Conservation (phyloP, 441 rosid genomes). For the Populus hybrid region DNA sequence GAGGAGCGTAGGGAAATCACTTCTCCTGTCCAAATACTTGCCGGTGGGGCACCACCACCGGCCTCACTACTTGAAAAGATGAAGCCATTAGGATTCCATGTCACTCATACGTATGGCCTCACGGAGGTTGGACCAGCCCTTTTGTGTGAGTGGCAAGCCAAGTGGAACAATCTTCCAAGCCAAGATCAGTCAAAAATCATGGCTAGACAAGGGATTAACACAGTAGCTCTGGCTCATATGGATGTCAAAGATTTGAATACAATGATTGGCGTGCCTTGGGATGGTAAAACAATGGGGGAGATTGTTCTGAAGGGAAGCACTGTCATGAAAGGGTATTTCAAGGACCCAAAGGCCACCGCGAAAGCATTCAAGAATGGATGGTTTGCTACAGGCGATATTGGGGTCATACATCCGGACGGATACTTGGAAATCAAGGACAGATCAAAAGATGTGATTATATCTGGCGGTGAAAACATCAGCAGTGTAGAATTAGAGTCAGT, state of each 20-base stretch:
- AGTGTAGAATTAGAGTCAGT: conserved; percentile 60
- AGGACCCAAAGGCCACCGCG: conserved; percentile 44
- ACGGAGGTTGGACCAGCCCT: conserved; percentile 66
- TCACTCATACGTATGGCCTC: conserved; percentile 62
- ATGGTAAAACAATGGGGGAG: conserved; percentile 63
- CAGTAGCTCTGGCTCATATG: conserved; percentile 43
- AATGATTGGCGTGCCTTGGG: conserved; percentile 50
- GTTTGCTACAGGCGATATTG: conserved; percentile 68
- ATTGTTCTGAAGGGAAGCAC: conserved; percentile 55
- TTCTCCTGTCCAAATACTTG: conserved; percentile 41
- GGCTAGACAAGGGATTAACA: conserved; percentile 59
- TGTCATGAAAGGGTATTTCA: conserved; percentile 72
- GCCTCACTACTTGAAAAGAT: conserved; percentile 44
- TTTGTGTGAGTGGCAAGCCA: conserved; percentile 64
- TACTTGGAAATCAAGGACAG: conserved; percentile 70
- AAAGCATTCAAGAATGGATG: conserved; percentile 59
- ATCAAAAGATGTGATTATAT: conserved; percentile 72
- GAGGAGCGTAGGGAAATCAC: conserved; percentile 23
- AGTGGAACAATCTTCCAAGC: conserved; percentile 53
- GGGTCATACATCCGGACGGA: conserved; percentile 68
- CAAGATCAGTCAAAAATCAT: conserved; percentile 42
- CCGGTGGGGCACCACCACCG: conserved; percentile 69
- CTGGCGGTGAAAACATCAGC: conserved; percentile 80
- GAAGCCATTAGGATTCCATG: conserved; percentile 45
- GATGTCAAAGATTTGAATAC: conserved; percentile 54